Evolutionary conservation across 2,329 filamentous ascomycete genomes (phyloP).

Genomic region (Fusarium humuli): DNA sequence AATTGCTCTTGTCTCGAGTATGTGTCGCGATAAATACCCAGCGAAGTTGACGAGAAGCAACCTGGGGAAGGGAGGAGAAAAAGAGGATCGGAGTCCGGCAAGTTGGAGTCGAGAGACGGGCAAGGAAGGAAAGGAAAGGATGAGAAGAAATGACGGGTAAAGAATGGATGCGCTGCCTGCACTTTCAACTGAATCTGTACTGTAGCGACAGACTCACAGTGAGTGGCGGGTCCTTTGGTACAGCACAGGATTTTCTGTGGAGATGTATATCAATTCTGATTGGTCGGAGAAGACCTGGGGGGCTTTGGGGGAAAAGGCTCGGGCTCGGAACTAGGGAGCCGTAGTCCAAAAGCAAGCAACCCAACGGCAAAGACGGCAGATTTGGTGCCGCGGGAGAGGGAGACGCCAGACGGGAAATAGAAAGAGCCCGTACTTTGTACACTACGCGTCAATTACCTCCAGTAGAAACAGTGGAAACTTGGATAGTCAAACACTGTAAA

Average conservation of each 20-base stretch:
- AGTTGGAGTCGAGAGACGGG: constrained; percentile 19
- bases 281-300: constrained; percentile 7
- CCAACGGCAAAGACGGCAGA: constrained; percentile 45
- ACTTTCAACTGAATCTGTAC: background rate
- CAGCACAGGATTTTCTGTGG: constrained; percentile 40
- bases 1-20: background rate
- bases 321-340: constrained; percentile 45
- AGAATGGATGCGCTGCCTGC: background rate
- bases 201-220: constrained; percentile 2
- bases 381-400: background rate
- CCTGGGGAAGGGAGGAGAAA: background rate
- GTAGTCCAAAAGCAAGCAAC: constrained; percentile 37
- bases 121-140: constrained; percentile 8
- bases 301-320: constrained; percentile 23
- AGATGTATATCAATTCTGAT: too few species aligned
- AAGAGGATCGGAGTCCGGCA: constrained; percentile 34
- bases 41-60: constrained; percentile 3
- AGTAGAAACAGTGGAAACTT: too few species aligned
- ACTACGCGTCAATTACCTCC: background rate
- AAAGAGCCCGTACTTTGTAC: background rate
- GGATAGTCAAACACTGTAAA: background rate
- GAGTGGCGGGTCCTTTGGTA: constrained; percentile 19
- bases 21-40: constrained; percentile 12
- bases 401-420: background rate
- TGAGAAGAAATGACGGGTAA: constrained; percentile 17